Base-by-base conservation (phyloP, 163 green algal species). In the Volvox carteri region DNA sequence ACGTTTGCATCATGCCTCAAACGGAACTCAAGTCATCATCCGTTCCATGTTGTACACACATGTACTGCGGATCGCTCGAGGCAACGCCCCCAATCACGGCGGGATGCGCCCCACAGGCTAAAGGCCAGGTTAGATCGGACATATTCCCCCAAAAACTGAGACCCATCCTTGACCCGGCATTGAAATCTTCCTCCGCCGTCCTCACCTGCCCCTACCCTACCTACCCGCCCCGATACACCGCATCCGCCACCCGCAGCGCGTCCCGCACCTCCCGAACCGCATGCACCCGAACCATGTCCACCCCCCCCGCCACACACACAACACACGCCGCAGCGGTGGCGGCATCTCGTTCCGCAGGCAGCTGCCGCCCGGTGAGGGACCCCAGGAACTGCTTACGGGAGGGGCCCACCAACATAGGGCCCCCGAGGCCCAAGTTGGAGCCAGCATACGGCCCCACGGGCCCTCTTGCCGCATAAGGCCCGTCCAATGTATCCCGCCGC, bases 241-340 rank as follows among this genome's bases (percentile, higher is more conserved):
- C 93, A 78, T 97, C 96, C 35, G 95, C 96, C 41, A 99, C 93
- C 0, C 79, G 42, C 42, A 96, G 70, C 33, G 95, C 97, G 80
- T 98, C 96, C 25, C 81, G 33, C 5, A 91, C 93, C 1, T 93
- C 90, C 19, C 46, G 68, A 72, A 97, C 96, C 89, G 97, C 97
- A 91, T 99, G 97, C n/a, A 95, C 94, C 0, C 97, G 94, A 39
- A 99, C 94, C 44, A 98, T 96, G 78, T 96, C 95, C 16, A 96
- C 97, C 0, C 96, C 95, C 35, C 83, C 79, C 18, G 83, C 72
- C 41, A 96, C 93, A 14, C 91, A 86, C n/a, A 72, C 90, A 25
- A 97, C 91, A 48, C 92, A 97, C 5, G 96, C 88, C 2, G 95
- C 97, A 1, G 94, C 95, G 0, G 95, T 97, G 42, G 96, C 97